Evolutionary conservation across 163 green algal genomes (phyloP).

Genomic region (Scenedesmus sp.): DNA sequence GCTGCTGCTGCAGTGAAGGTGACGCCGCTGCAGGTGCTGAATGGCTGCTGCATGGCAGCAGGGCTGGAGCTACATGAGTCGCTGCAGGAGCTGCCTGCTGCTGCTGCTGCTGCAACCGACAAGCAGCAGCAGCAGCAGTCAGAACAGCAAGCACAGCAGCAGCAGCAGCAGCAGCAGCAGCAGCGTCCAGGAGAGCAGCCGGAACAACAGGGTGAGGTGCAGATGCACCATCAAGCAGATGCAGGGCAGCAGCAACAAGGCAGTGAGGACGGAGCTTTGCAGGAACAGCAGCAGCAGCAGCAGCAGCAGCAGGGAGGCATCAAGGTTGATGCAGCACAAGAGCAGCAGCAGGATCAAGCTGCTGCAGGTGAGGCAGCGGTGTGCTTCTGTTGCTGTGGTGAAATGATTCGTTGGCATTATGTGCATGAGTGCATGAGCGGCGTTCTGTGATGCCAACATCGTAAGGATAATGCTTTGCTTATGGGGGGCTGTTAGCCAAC

Average conservation of each 20-base stretch:
- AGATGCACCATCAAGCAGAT: background rate
- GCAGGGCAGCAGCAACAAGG: background rate
- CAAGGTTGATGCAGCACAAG: background rate
- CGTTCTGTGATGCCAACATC: no score
- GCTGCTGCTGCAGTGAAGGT: slow-evolving; percentile 40
- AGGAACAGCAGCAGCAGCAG: background rate
- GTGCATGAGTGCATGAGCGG: no score
- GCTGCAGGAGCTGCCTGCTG: background rate
- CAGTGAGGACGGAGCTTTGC: background rate
- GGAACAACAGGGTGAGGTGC: no score
- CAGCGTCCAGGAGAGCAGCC: no score
- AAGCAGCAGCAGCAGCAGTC: background rate
- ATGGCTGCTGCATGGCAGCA: slow-evolving; percentile 22
- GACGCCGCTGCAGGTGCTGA: slow-evolving; percentile 50
- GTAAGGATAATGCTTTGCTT: no score
- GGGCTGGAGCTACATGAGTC: background rate
- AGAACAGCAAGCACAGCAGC: background rate
- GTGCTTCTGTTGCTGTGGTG: no score
- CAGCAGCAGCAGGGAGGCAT: background rate
- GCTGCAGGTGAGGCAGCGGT: background rate
- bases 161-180: background rate
- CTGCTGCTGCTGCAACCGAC: background rate
- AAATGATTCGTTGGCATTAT: no score
- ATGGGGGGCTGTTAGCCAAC: no score
- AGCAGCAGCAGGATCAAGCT: background rate